Evolutionary conservation across 768 basidiomycete genomes (phyloP).

Genomic region (Leucosporidium creatinivorum): DNA sequence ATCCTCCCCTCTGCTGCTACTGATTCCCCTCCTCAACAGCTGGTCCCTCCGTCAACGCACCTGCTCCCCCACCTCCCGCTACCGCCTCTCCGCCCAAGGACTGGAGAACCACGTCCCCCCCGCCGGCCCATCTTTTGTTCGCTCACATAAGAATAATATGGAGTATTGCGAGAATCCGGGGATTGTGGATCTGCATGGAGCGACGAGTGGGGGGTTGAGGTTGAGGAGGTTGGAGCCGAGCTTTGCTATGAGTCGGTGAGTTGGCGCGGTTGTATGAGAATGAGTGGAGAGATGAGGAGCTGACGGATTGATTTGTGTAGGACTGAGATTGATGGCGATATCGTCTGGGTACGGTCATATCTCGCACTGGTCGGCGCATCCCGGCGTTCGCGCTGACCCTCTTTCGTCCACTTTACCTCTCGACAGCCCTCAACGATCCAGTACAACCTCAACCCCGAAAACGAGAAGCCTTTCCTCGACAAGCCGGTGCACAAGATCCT

Average conservation of each 20-base stretch:
- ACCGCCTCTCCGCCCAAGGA: not conserved
- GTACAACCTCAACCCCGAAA: constrained; percentile 7
- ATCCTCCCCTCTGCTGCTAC: not conserved
- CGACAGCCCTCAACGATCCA: not conserved
- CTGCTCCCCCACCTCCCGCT: constrained; percentile 6
- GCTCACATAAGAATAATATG: not conserved
- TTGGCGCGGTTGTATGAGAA: not conserved
- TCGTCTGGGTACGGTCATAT: not conserved
- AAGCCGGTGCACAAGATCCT: constrained; percentile 5
- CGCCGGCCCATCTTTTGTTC: constrained; percentile 6
- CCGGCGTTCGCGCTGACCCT: not conserved
- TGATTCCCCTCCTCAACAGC: not conserved
- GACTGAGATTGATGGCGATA: not conserved
- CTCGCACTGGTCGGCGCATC: not conserved
- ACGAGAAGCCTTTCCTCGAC: constrained; percentile 1
- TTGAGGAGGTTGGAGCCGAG: not conserved
- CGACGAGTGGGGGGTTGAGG: not conserved
- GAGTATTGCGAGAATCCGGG: constrained; percentile 6
- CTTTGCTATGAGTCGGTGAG: constrained; percentile 1
- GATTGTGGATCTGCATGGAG: constrained; percentile 3
- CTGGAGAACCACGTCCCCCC: not conserved
- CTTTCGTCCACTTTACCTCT: not conserved
- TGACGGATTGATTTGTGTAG: not conserved
- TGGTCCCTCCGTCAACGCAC: constrained; percentile 4
- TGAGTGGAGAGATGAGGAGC: not conserved